Evolutionary conservation across 2,329 filamentous ascomycete species (phyloP), one percentile per base, ranked within the genome.

Genomic region (Diaporthe sp.): DNA sequence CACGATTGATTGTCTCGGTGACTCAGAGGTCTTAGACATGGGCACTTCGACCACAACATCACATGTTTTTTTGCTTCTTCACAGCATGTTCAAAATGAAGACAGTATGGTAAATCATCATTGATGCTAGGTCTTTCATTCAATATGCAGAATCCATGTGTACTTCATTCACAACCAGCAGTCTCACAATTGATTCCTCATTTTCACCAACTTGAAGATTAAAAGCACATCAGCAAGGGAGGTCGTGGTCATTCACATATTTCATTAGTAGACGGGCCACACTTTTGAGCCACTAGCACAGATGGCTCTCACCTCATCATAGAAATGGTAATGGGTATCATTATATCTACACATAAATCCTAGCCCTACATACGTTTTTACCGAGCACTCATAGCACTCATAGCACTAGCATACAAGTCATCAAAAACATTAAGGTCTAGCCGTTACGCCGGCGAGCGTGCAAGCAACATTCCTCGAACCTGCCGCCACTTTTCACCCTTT

Each of bases 381-480:
- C 39, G 25, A n/a, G 32, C 19, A 30, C 17, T 13, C 59, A 35
- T 37, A 56, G 32, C 37, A 51, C 42, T 51, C 47, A 25, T 53
- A 37, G 44, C 58, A 51, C n/a, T 51, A 51, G 47, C n/a, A 35
- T 53, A 47, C 22, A 59, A 47, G 17, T 51, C 50, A 35, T 47
- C 58, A 63, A 55, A 63, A 55, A 71, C 74, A 74, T 75, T 73
- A 75, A 61, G 37, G 27, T 65, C 42, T 42, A 56, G 32, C 32
- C n/a, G 63, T 68, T 51, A 27, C 13, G 19, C 42, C 39, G 27
- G 42, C 42, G 17, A 27, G 17, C 61, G 27, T 22, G 35, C 35
- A 51, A 37, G 42, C 61, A 50, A 50, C 27, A 30, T 4, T 44
- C 10, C 25, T 27, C 15, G 17, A n/a, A 22, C 13, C 56, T 42